A percentile compares a stretch with the other conserved stretches of the same genome.
Conservation (phyloP, 2,329 filamentous ascomycete species). For the Neonectria ditissima region DNA sequence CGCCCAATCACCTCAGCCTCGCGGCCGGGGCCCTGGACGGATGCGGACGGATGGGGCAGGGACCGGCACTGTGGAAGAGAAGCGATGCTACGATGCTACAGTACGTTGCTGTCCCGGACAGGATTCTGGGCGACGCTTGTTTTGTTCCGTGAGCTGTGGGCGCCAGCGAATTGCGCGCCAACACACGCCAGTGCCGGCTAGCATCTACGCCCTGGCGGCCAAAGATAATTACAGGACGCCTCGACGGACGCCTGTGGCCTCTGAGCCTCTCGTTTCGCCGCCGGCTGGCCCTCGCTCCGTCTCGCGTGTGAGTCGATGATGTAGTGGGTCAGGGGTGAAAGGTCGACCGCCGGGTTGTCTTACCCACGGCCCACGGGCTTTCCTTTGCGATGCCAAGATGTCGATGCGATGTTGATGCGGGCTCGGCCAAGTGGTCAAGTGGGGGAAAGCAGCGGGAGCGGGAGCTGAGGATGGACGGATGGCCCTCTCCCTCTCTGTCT, state of each 20-base stretch:
- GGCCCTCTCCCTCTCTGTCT: background rate
- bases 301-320: conserved; percentile 38
- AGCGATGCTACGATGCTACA: conserved; percentile 30
- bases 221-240: background rate
- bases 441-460: conserved; percentile 19
- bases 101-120: conserved; percentile 1
- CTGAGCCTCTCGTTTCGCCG: background rate
- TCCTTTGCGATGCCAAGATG: conserved; percentile 23
- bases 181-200: background rate
- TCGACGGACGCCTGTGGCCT: background rate
- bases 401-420: conserved; percentile 2
- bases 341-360: conserved; percentile 27
- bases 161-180: conserved; percentile 10
- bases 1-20: conserved; percentile 37
- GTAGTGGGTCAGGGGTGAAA: conserved; percentile 42
- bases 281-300: conserved; percentile 1
- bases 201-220: background rate
- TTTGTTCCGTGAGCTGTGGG: background rate
- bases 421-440: conserved; percentile 31
- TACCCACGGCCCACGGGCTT: conserved; percentile 19
- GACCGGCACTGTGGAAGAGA: conserved; percentile 27
- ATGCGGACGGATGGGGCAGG: conserved; percentile 42
- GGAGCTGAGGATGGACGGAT: conserved; percentile 7
- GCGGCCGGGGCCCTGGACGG: conserved; percentile 32
- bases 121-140: background rate